These are phyloP conservation scores for Angophora floribunda DNA, from an alignment of 345 rosid genomes.

Conservation along the genomic window DNA sequence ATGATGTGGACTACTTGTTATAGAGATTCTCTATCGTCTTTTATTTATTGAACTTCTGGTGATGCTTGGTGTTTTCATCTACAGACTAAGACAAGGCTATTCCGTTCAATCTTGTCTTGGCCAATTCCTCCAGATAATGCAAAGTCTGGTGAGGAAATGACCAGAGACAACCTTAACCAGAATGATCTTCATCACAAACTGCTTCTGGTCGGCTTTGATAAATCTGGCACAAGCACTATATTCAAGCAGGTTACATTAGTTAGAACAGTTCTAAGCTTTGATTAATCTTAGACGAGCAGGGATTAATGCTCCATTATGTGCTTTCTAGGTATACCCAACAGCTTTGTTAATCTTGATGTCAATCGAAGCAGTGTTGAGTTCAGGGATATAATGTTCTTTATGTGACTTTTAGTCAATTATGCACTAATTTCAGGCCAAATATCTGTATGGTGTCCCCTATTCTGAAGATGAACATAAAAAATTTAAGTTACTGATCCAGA, in stretches of 20 bases:
- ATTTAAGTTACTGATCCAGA: constrained; percentile 69
- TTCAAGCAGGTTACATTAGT: constrained; percentile 61
- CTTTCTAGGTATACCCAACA: not conserved
- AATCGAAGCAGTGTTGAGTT: not conserved
- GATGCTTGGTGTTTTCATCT: not conserved
- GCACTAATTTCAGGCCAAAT: constrained; percentile 58
- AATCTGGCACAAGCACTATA: constrained; percentile 79
- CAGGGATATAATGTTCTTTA: not conserved
- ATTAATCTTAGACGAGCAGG: not conserved
- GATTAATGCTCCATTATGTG: not conserved
- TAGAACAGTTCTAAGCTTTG: not conserved
- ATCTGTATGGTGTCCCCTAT: constrained; percentile 58
- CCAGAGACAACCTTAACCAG: constrained; percentile 2
- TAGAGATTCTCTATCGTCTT: fast-evolving
- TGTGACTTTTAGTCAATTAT: not conserved
- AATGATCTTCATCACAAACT: constrained; percentile 28
- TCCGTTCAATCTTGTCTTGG: constrained; percentile 38
- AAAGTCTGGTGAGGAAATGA: constrained; percentile 19
- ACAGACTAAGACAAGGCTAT: constrained; percentile 39
- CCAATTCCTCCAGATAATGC: constrained; percentile 43
- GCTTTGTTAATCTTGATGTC: not conserved
- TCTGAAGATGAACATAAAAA: constrained; percentile 61
- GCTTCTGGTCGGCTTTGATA: constrained; percentile 64
- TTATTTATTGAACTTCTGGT: not conserved
- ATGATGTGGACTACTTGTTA: not conserved